These are phyloP conservation scores for Vigna angularis DNA, from an alignment of 306 rosid genomes.

Conservation along the genomic window DNA sequence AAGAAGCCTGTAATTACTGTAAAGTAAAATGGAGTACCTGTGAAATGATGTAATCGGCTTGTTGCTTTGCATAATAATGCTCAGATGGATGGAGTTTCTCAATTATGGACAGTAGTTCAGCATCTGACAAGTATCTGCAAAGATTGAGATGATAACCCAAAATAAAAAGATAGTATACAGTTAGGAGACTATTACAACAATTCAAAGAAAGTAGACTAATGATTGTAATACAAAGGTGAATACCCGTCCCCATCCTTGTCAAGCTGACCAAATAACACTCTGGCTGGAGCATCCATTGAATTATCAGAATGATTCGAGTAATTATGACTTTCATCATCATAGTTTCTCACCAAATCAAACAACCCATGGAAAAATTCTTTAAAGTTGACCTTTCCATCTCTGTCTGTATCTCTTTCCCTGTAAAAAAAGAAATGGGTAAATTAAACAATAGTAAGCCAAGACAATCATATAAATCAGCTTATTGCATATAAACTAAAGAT, in stretches of 20 bases:
- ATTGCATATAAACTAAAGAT: conserved; percentile 8
- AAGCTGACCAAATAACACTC: conserved; percentile 75
- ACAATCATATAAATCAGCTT: conserved; percentile 10
- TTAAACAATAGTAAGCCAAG: conserved; percentile 40
- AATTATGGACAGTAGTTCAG: conserved; percentile 77
- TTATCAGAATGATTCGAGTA: conserved; percentile 61
- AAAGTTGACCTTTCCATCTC: conserved; percentile 89
- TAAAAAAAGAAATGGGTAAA: conserved; percentile 36
- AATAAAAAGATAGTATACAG: conserved; percentile 34
- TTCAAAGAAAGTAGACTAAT: conserved; percentile 25
- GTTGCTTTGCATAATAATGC: conserved; percentile 93
- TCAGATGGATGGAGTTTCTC: conserved; percentile 97
- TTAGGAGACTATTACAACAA: conserved; percentile 35
- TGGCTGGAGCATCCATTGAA: conserved; percentile 81
- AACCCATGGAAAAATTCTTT: conserved; percentile 97
- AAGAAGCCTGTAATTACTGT: not conserved
- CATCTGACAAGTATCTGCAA: conserved; percentile 76
- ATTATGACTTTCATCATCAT: conserved; percentile 80
- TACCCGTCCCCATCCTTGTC: conserved; percentile 97
- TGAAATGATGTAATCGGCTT: conserved; percentile 85
- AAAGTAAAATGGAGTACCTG: conserved; percentile 64
- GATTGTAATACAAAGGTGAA: conserved; percentile 35
- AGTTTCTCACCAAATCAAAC: conserved; percentile 95
- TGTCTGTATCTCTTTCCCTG: conserved; percentile 92
- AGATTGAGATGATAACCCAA: conserved; percentile 38